phyloP scores from a whole-genome alignment of 1,284 basidiomycete species.

The Ceratobasidium sp. region DNA sequence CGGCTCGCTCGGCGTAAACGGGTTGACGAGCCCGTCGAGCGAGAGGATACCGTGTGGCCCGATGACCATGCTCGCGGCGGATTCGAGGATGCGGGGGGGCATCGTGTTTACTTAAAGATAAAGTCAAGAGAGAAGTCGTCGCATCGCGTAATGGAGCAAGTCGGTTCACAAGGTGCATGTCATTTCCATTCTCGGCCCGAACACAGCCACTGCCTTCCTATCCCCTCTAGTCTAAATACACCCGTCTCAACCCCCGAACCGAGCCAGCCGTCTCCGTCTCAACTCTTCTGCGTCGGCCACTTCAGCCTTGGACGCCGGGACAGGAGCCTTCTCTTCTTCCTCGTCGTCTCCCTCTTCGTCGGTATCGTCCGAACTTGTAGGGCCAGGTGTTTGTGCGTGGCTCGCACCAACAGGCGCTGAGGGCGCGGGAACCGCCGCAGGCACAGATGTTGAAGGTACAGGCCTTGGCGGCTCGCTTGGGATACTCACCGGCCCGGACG shows the following conservation, averaged over 20 bases:
- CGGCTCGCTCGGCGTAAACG: constrained; percentile 32
- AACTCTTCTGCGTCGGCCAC: constrained; percentile 75
- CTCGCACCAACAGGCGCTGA: constrained; percentile 47
- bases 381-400: constrained; percentile 21
- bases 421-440: constrained; percentile 28
- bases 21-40: constrained; percentile 38
- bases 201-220: constrained; percentile 15
- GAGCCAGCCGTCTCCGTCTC: constrained; percentile 76
- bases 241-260: constrained; percentile 61
- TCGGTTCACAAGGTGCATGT: neutral
- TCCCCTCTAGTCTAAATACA: neutral
- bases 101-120: neutral
- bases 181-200: constrained; percentile 27
- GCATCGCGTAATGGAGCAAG: neutral
- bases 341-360: constrained; percentile 53
- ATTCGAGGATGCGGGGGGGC: constrained; percentile 1
- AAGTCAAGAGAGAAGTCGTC: neutral
- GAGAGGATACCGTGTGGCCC: constrained; percentile 33
- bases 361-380: constrained; percentile 1
- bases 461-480: constrained; percentile 62
- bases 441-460: no score
- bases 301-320: constrained; percentile 50
- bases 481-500: constrained; percentile 51
- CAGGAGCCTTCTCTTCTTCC: constrained; percentile 52
- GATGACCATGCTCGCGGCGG: neutral